Evolutionary conservation across 768 basidiomycete genomes (phyloP).

Genomic region (Dentipellis sp.): DNA sequence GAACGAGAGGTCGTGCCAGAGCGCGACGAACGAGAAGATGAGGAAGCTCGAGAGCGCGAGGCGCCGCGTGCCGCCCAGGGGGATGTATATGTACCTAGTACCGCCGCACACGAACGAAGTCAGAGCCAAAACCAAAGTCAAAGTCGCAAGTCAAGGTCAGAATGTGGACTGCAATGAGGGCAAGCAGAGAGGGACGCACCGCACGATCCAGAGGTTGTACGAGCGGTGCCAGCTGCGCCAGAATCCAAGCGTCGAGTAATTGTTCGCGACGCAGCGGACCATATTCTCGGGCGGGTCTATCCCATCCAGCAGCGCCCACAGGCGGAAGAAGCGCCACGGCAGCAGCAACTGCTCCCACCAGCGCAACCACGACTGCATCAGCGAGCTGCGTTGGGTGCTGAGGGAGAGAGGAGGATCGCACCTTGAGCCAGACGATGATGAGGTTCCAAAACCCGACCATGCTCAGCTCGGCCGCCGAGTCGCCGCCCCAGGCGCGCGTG

Average conservation of each 20-base stretch:
- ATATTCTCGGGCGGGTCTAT: slow-evolving; percentile 97
- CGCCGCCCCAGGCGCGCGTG: slow-evolving; percentile 68
- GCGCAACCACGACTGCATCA: not conserved
- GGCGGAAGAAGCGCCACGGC: slow-evolving; percentile 94
- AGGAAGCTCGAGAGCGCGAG: slow-evolving; percentile 56
- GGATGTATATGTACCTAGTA: slow-evolving; percentile 96
- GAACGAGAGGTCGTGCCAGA: slow-evolving; percentile 95
- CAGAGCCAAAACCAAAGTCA: too few relatives aligned
- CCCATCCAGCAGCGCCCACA: slow-evolving; percentile 85
- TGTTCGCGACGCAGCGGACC: slow-evolving; percentile 98
- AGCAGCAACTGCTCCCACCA: slow-evolving; percentile 58
- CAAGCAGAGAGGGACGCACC: slow-evolving; percentile 34
- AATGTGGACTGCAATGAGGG: too few relatives aligned
- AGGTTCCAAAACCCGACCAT: slow-evolving; percentile 98
- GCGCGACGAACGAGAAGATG: slow-evolving; percentile 91
- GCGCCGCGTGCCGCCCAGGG: slow-evolving; percentile 67
- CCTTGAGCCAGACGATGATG: slow-evolving; percentile 94
- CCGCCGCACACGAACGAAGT: too few relatives aligned
- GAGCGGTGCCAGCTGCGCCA: slow-evolving; percentile 97
- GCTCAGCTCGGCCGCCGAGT: slow-evolving; percentile 69
- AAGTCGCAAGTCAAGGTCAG: too few relatives aligned
- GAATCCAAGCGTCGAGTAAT: slow-evolving; percentile 87
- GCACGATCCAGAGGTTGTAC: slow-evolving; percentile 91
- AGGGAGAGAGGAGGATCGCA: too few relatives aligned
- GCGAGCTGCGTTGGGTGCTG: not conserved